phyloP scores from a whole-genome alignment of 331 rosid species.

The Spiraea crenata region DNA sequence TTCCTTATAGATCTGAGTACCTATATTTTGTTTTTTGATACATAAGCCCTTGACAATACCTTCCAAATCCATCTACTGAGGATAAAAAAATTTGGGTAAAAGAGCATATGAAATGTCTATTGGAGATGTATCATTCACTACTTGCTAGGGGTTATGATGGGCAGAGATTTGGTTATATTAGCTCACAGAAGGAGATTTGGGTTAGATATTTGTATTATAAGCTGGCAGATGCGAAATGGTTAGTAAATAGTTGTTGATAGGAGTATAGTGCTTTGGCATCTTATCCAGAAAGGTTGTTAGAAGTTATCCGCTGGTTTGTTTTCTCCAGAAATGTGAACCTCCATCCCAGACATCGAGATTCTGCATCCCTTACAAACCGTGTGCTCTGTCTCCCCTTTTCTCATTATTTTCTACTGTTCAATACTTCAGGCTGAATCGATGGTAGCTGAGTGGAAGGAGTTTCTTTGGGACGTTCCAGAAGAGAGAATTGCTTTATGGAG shows the following conservation, averaged over 20 bases:
- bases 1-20: not conserved
- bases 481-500: conserved; percentile 93
- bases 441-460: conserved; percentile 98
- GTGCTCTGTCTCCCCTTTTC: not conserved
- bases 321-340: not conserved
- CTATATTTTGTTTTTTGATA: not conserved
- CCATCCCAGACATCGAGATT: not conserved
- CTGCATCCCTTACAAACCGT: not conserved
- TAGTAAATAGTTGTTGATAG: not conserved
- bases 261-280: not conserved
- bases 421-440: conserved; percentile 82
- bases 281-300: not conserved
- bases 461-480: conserved; percentile 99
- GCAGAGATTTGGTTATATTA: not conserved
- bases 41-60: not conserved
- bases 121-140: not conserved
- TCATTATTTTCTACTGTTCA: not conserved
- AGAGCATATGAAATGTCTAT: not conserved
- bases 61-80: not conserved
- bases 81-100: not conserved
- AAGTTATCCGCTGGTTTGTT: not conserved
- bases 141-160: not conserved
- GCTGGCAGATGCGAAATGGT: not conserved
- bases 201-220: not conserved
- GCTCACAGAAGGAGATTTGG: not conserved